phyloP scores from a whole-genome alignment of 306 rosid species.

The Prunus mira region DNA sequence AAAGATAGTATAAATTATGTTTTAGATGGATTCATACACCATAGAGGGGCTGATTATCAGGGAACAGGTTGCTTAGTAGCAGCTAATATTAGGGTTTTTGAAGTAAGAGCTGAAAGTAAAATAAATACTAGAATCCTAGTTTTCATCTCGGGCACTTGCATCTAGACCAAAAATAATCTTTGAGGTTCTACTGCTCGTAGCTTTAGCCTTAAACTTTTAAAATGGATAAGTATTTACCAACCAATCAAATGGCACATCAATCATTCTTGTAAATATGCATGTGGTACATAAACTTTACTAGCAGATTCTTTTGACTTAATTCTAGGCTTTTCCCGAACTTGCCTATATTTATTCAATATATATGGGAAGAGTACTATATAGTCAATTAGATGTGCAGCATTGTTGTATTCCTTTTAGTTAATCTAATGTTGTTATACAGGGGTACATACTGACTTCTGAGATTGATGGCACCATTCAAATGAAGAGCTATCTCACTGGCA shows the following conservation, averaged over 20 bases:
- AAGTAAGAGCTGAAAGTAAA: too few relatives aligned
- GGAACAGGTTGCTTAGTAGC: not conserved
- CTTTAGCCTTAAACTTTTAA: not conserved
- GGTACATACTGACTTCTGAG: slow-evolving; percentile 85
- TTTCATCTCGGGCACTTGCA: not conserved
- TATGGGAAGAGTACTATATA: not conserved
- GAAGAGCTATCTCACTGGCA: slow-evolving; percentile 86
- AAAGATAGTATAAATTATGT: not conserved
- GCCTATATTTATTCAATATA: not conserved
- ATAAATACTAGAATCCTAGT: too few relatives aligned
- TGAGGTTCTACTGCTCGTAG: not conserved
- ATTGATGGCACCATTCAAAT: slow-evolving; percentile 94
- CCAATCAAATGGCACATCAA: not conserved
- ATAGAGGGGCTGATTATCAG: not conserved
- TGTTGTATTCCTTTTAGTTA: slow-evolving; percentile 4
- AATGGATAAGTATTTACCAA: not conserved
- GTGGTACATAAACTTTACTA: not conserved
- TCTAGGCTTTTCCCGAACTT: not conserved
- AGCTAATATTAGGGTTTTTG: not conserved
- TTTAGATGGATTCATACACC: not conserved
- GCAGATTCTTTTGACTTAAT: not conserved
- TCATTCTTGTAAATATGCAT: not conserved
- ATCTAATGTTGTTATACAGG: slow-evolving; percentile 47
- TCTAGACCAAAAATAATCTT: not conserved
- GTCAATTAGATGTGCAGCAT: not conserved